Percentiles rank a stretch among this genome's conserved stretches.
Conservation (phyloP, 805 yeast genomes). For the Wickerhamiella shivajii region DNA sequence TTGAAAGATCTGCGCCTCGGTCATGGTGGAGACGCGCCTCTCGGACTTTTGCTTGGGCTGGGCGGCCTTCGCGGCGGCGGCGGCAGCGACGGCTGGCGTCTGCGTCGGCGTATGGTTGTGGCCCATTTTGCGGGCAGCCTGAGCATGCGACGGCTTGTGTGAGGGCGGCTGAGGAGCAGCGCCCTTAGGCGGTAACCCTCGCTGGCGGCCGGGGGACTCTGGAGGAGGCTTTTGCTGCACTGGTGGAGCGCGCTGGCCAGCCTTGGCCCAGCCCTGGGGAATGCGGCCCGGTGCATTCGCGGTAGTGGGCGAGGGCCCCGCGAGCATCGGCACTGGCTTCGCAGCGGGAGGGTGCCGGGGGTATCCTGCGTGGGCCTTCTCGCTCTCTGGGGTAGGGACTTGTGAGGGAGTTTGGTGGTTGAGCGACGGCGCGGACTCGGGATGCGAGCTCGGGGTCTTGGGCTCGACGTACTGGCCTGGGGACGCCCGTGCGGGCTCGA, state of each 20-base stretch:
- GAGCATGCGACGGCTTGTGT: too few species aligned
- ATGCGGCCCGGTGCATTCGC: background rate
- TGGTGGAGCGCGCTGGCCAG: background rate
- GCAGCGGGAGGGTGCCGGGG: too few species aligned
- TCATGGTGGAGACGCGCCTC: constrained; percentile 45
- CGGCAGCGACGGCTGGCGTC: constrained; percentile 32
- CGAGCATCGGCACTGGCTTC: too few species aligned
- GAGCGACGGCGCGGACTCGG: background rate
- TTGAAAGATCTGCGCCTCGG: constrained; percentile 77
- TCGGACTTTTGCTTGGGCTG: constrained; percentile 41
- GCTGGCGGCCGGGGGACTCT: constrained; percentile 1
- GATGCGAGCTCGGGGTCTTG: background rate
- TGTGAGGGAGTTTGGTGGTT: background rate
- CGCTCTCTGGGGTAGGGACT: too few species aligned
- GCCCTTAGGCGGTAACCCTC: constrained; percentile 3
- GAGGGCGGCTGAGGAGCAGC: constrained; percentile 9
- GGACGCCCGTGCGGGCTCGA: too few species aligned
- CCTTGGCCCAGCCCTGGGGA: constrained; percentile 5
- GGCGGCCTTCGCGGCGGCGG: constrained; percentile 22
- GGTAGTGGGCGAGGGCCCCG: constrained; percentile 1
- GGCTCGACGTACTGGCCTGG: too few species aligned
- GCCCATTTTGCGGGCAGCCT: background rate
- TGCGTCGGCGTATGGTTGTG: constrained; percentile 6
- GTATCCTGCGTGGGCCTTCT: too few species aligned
- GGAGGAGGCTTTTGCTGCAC: constrained; percentile 1